phyloP scores from a whole-genome alignment of 2,329 filamentous ascomycete genomes.

The Trichoderma koningii region DNA sequence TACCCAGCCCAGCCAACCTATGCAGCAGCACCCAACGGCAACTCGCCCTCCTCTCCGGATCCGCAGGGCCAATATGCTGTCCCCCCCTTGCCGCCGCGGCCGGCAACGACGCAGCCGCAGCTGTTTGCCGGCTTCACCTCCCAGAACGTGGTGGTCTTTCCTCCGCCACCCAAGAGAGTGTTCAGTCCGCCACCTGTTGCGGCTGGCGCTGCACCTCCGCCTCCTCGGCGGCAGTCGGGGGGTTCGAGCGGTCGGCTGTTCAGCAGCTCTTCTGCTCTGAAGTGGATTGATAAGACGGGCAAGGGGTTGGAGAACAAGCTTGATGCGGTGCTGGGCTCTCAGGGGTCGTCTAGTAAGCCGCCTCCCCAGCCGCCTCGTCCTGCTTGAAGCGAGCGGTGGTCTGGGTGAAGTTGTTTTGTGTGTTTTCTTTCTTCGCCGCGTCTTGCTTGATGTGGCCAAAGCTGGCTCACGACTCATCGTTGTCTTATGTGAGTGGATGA shows the following conservation, averaged over 20 bases:
- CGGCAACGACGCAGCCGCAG: constrained; percentile 31
- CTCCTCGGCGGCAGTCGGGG: constrained; percentile 30
- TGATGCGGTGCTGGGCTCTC: constrained; percentile 35
- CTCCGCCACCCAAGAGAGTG: constrained; percentile 39
- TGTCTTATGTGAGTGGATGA: too few species aligned
- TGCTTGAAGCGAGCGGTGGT: not conserved
- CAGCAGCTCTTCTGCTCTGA: constrained; percentile 40
- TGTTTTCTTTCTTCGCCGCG: not conserved
- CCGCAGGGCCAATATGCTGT: constrained; percentile 25
- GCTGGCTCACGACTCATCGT: too few species aligned
- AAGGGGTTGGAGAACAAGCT: constrained; percentile 41
- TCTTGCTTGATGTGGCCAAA: too few species aligned
- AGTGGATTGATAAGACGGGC: constrained; percentile 42
- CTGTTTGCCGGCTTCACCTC: constrained; percentile 32
- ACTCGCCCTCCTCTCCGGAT: constrained; percentile 3
- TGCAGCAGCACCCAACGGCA: not conserved
- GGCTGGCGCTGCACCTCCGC: not conserved
- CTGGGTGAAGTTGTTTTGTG: not conserved
- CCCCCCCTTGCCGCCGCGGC: constrained; percentile 37
- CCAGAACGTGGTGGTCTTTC: constrained; percentile 34
- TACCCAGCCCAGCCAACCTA: constrained; percentile 28
- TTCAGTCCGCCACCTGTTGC: constrained; percentile 36
- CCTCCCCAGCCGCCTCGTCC: constrained; percentile 23
- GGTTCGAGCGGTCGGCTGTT: constrained; percentile 35
- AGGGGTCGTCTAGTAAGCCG: constrained; percentile 23